Conservation (phyloP, 371 early-diverging fungal species). For the Blakeslea trispora region DNA sequence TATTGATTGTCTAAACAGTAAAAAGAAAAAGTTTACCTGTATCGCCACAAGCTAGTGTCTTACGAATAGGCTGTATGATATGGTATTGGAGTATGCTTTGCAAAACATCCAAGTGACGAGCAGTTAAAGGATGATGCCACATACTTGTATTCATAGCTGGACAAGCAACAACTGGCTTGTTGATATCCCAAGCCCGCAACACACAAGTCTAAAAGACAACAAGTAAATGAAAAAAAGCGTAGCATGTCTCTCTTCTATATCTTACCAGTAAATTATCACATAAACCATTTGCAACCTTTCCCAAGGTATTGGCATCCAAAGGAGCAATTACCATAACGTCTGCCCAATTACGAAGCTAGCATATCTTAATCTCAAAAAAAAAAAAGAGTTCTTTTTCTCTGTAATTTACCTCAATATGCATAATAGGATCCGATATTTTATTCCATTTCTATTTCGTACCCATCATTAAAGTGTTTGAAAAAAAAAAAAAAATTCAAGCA, state of each 20-base stretch:
- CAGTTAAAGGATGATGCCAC: constrained; percentile 94
- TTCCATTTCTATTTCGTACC: constrained; percentile 81
- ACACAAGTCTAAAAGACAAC: constrained; percentile 77
- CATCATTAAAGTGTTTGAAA: constrained; percentile 2
- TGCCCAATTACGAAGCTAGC: constrained; percentile 94
- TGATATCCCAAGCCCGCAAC: constrained; percentile 87
- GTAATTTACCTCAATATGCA: constrained; percentile 91
- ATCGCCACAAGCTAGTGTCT: constrained; percentile 93
- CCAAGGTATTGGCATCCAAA: constrained; percentile 93
- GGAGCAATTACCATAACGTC: constrained; percentile 90
- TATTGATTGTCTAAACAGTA: too few relatives aligned
- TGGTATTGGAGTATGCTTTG: constrained; percentile 54
- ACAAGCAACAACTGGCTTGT: constrained; percentile 71
- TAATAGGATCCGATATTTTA: constrained; percentile 84
- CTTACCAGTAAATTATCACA: constrained; percentile 92
- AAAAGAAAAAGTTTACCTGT: constrained; percentile 52
- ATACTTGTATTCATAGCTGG: constrained; percentile 99
- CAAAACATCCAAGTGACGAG: constrained; percentile 64
- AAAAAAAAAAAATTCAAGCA: too few relatives aligned
- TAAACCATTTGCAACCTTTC: constrained; percentile 87
- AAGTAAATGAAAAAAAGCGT: constrained; percentile 1
- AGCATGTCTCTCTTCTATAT: not conserved
- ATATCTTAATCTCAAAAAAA: too few relatives aligned
- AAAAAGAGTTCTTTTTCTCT: not conserved
- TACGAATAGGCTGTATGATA: constrained; percentile 81